Conservation (phyloP, 1,284 basidiomycete species). For the Salmacisia buchloeana region DNA sequence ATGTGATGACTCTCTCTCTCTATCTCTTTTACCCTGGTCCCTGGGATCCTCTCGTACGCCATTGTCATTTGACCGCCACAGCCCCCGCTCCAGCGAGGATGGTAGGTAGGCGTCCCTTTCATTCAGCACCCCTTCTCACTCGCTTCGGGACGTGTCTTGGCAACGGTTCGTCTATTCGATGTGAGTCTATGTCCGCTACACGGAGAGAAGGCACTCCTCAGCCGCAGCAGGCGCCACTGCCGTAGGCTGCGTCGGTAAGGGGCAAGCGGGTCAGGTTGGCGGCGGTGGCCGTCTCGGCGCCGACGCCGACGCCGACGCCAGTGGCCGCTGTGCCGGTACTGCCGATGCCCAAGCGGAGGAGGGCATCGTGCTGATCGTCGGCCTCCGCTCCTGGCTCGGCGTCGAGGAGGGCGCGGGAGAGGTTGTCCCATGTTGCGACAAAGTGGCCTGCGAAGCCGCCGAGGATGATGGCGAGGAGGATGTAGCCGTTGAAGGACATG, state of each 20-base stretch:
- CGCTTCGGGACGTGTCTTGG: no score
- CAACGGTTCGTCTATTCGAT: no score
- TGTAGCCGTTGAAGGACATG: slow-evolving; percentile 26
- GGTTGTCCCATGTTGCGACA: slow-evolving; percentile 17
- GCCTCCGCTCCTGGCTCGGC: no score
- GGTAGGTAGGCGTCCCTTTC: no score
- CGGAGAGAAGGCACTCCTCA: neutral
- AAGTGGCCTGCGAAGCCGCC: slow-evolving; percentile 23
- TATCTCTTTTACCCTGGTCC: no score
- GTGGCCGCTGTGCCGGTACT: neutral
- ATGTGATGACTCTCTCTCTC: no score
- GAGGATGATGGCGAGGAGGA: slow-evolving; percentile 18
- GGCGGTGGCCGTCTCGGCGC: neutral
- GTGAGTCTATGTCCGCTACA: no score
- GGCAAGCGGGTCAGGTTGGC: no score
- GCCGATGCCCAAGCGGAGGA: neutral
- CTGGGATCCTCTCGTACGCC: no score
- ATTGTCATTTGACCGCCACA: no score
- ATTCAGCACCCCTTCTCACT: no score
- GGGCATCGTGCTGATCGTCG: slow-evolving; percentile 10
- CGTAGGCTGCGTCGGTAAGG: neutral
- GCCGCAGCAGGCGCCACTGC: slow-evolving; percentile 2
- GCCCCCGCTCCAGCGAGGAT: no score
- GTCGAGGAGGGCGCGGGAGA: slow-evolving; percentile 9
- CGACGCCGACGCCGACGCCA: neutral